Evolutionary conservation across 208 protist genomes (phyloP).

Genomic region (Wallacemonas sp.): DNA sequence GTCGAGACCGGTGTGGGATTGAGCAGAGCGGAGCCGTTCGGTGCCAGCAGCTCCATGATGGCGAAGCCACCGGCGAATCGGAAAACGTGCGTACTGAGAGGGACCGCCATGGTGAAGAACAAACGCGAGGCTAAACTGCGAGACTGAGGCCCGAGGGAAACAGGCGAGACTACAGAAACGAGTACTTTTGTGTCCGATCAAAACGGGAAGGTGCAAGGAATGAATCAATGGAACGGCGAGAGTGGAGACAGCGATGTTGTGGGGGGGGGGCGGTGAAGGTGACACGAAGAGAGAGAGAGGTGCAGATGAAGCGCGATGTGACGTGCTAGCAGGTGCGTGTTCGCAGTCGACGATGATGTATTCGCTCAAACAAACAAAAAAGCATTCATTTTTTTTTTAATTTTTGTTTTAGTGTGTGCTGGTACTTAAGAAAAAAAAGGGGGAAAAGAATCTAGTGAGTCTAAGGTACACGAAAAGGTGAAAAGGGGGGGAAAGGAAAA

Average conservation of each 20-base stretch:
- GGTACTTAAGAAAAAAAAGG: conserved; percentile 9
- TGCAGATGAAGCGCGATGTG: too few relatives aligned
- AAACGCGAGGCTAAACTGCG: too few relatives aligned
- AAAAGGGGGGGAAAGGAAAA: conserved; percentile 21
- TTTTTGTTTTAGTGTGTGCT: neutral
- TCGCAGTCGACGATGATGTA: too few relatives aligned
- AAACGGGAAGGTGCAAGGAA: neutral
- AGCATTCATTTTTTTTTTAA: too few relatives aligned
- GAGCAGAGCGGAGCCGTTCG: conserved; percentile 13
- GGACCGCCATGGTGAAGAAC: conserved; percentile 1
- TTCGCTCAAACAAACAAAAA: too few relatives aligned
- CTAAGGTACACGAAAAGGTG: conserved; percentile 20
- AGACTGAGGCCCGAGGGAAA: neutral
- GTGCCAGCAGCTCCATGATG: conserved; percentile 32
- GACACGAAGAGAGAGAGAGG: too few relatives aligned
- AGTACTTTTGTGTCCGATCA: too few relatives aligned
- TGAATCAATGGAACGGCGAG: neutral
- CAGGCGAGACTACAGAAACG: too few relatives aligned
- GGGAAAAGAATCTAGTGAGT: conserved; percentile 18
- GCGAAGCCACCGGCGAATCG: conserved; percentile 37
- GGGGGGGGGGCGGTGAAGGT: conserved; percentile 1
- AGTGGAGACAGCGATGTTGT: neutral
- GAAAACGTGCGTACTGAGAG: conserved; percentile 27
- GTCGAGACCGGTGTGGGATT: neutral
- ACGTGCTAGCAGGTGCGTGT: too few relatives aligned